These are phyloP conservation scores for Populus pruinosa DNA, from an alignment of 345 rosid genomes.

Conservation along the genomic window DNA sequence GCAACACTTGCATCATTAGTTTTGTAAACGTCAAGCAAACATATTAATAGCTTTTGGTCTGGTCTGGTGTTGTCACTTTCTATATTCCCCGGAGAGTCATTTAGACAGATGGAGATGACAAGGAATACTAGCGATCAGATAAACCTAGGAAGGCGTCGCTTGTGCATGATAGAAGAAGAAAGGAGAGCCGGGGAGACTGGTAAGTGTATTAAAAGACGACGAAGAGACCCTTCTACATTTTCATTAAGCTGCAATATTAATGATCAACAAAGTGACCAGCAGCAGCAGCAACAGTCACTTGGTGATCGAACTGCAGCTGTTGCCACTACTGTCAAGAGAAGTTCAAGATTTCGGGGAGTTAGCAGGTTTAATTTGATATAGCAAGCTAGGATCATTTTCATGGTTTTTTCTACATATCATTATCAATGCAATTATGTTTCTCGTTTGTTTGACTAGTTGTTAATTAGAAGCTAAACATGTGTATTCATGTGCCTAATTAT, in stretches of 20 bases:
- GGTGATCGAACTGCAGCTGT: slow-evolving; percentile 10
- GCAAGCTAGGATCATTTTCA: neutral
- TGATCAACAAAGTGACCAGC: slow-evolving; percentile 6
- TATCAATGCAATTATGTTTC: neutral
- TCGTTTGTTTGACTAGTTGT: neutral
- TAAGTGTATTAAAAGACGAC: slow-evolving; percentile 29
- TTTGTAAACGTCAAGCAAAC: neutral
- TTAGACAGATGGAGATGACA: slow-evolving; percentile 7
- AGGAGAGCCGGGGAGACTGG: neutral
- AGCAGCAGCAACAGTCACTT: neutral
- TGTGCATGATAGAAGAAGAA: slow-evolving; percentile 15
- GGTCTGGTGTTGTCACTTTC: neutral
- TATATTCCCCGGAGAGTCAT: neutral
- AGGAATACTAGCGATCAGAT: slow-evolving; percentile 11
- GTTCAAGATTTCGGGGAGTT: slow-evolving; percentile 46
- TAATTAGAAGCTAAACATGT: no score
- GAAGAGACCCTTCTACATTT: slow-evolving; percentile 22
- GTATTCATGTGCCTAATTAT: neutral
- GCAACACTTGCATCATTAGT: neutral
- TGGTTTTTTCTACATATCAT: neutral
- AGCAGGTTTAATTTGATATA: slow-evolving; percentile 25
- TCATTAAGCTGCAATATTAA: slow-evolving; percentile 7
- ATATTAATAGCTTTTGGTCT: neutral
- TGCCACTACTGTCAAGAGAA: slow-evolving; percentile 35
- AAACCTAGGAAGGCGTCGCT: slow-evolving; percentile 2